Evolutionary conservation across 169 alveolate genomes (phyloP), one percentile per base, ranked within the genome.

Genomic region (Plasmodium falciparum): DNA sequence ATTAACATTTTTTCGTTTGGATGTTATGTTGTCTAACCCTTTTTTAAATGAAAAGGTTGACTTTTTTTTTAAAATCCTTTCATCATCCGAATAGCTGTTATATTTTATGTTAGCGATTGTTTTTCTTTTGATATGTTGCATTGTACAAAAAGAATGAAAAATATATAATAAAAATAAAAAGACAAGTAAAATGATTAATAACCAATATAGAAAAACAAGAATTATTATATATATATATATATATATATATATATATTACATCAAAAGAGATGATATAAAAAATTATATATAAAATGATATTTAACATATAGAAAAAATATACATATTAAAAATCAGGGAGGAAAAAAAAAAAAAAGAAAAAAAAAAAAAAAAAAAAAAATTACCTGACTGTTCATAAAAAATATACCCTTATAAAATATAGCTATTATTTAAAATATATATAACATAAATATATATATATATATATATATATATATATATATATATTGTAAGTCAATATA

Each of bases 51-150:
- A 74, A 54, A 15, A 11, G 6, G 7, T 61, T 8, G 62, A 20
- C 15, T 6, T 45, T 59, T 43, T 61, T 29, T 43, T 17, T 24
- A 24, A 49, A 62, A 45, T 33, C 47, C 5, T 61, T 24, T 26
- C 12, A 7, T 74, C 65, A 54, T 47, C 43, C 54, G 73, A 74
- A 61, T 24, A 33, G 66, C 22, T 45, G 13, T 26, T 56, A 66
- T 50, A 74, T 59, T 69, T 66, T 9, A 39, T 50, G 26, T 43
- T 74, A 61, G 72, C 88, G 8, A 59, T 24, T n/a, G 88, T 74
- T 74, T 62, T 74, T 33, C 88, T 63, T 54, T 74, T 74, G 20
- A 54, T 29, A 54, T 74, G 45, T 22, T 62, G 29, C 88, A 74
- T 74, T 54, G 67, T 17, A 17, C n/a, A 74, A 22, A 54, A 62